These are phyloP conservation scores for Aureobasidium leucospermi DNA, from an alignment of 2,329 filamentous ascomycete species.

Conservation along the genomic window DNA sequence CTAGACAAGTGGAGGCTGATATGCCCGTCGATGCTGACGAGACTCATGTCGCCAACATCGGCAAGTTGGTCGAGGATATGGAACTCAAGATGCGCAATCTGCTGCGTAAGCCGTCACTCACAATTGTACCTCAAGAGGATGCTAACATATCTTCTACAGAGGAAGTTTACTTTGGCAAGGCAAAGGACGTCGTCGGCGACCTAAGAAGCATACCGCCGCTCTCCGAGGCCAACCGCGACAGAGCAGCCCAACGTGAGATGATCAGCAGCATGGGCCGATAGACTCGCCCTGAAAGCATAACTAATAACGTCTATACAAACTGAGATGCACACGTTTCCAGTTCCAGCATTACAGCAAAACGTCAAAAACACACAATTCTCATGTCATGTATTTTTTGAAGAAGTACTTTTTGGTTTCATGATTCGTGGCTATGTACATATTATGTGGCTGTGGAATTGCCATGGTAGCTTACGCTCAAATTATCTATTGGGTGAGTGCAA, in stretches of 20 bases:
- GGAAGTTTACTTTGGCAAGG: constrained; percentile 99
- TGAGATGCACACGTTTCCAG: background rate
- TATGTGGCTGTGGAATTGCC: background rate
- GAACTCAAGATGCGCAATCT: constrained; percentile 98
- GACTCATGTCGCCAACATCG: constrained; percentile 85
- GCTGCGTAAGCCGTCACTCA: constrained; percentile 48
- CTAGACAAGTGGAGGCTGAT: constrained; percentile 88
- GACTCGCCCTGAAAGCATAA: background rate
- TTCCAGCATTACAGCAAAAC: background rate
- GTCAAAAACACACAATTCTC: background rate
- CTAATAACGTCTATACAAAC: background rate
- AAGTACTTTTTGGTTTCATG: background rate
- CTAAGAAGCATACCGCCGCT: constrained; percentile 77
- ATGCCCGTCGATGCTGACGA: constrained; percentile 54
- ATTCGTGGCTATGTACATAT: constrained; percentile 1
- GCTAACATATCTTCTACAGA: constrained; percentile 39
- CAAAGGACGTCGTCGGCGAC: constrained; percentile 96
- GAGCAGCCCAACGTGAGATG: constrained; percentile 80
- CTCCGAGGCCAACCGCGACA: constrained; percentile 76
- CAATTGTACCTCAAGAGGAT: background rate
- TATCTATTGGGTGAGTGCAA: constrained; percentile 29
- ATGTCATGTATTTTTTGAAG: background rate
- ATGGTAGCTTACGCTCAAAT: background rate
- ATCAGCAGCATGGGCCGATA: constrained; percentile 50
- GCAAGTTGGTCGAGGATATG: constrained; percentile 95